phyloP scores from a whole-genome alignment of 2,329 filamentous ascomycete genomes.

The Nemania diffusa region DNA sequence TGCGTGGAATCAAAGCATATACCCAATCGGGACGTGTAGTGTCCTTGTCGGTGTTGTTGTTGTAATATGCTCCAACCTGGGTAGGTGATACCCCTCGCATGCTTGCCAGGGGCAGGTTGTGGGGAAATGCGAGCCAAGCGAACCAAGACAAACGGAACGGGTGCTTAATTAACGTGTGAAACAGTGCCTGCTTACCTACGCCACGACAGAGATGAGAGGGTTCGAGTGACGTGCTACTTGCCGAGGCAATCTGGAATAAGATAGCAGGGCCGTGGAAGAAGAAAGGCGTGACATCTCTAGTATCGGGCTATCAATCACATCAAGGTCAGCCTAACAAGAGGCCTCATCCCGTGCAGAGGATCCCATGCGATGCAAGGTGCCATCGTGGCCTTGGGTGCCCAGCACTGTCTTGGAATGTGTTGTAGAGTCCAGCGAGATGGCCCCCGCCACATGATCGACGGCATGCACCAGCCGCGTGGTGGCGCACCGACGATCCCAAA shows the following conservation, averaged over 20 bases:
- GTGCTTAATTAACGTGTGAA: conserved; percentile 8
- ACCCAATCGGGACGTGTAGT: conserved; percentile 15
- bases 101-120: conserved; percentile 20
- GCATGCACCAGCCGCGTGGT: conserved; percentile 43
- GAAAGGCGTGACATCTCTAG: conserved; percentile 1
- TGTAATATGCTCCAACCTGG: background rate
- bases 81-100: conserved; percentile 2
- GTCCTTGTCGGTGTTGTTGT: conserved; percentile 6
- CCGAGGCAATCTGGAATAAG: background rate
- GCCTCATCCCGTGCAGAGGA: conserved; percentile 40
- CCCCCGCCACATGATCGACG: conserved; percentile 43
- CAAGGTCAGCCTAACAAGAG: conserved; percentile 21
- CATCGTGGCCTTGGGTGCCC: conserved; percentile 32
- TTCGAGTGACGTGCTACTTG: conserved; percentile 6
- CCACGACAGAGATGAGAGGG: background rate
- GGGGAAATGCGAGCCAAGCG: conserved; percentile 16
- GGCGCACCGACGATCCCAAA: conserved; percentile 32
- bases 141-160: conserved; percentile 7
- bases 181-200: conserved; percentile 17
- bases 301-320: conserved; percentile 2
- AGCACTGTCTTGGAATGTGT: conserved; percentile 38
- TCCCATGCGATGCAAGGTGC: conserved; percentile 42
- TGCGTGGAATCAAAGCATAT: conserved; percentile 11
- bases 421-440: conserved; percentile 22
- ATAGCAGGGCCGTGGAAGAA: background rate